Evolutionary conservation across 805 yeast genomes (phyloP), one percentile per base, ranked within the genome.

Genomic region (Saccharomycopsis sp.): DNA sequence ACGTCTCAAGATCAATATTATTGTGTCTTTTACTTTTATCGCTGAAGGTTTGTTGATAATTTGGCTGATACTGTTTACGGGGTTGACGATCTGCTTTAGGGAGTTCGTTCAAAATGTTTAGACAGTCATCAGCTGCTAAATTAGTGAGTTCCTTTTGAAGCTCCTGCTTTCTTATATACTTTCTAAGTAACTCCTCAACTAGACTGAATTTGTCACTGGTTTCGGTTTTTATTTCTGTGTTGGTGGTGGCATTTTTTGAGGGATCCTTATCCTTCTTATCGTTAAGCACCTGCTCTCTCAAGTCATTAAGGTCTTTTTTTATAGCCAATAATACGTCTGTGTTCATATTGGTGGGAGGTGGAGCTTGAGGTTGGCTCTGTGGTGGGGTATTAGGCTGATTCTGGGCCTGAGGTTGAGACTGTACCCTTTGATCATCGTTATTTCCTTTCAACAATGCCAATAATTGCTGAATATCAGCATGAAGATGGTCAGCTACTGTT

Each of bases 61-160:
- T 29, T 12, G 12, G 38, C 12, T 12, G 5, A 29, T 29, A 29
- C 12, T 29, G 38, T 29, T 29, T 29, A 12, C 38, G 38, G 12
- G 9, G 5, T 29, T 29, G 38, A 29, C 38, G 38, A 29, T 29
- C 38, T 29, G 38, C 38, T 12, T 29, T 29, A 7, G 38, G 38
- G 12, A 29, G 38, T 5, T 29, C 38, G 12, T 29, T 29, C 22
- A 44, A 44, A 44, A 44, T n/a, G 12, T 54, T 47, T 5, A 59
- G 5, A 25, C 56, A 56, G 25, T 54, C 57, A 49, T 60, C 63
- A 24, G 35, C 47, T 52, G 51, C 38, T n/a, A 60, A 53, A 23
- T 41, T 47, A 1, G 12, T 25, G 15, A 60, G 50, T 35, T 60
- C 58, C 19, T 55, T 55, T 34, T 60, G 52, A 19, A 60, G 52